These are phyloP conservation scores for Phyllachora maydis DNA, from an alignment of 2,329 filamentous ascomycete genomes.

Conservation along the genomic window DNA sequence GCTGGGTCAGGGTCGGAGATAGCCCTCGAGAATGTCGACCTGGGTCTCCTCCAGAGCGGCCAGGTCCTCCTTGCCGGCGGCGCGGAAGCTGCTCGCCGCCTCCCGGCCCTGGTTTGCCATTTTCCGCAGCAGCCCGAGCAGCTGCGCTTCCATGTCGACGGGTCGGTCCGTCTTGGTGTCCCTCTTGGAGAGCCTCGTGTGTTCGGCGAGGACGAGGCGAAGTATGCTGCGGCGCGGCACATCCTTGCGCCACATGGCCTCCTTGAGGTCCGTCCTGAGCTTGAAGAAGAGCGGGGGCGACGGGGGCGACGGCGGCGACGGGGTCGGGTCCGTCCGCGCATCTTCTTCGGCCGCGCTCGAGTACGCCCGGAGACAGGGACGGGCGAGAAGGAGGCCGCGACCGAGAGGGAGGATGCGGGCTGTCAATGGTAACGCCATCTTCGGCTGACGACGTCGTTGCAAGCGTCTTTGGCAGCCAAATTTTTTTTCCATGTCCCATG, in stretches of 20 bases:
- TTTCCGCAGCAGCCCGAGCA: slow-evolving; percentile 47
- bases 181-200: slow-evolving; percentile 55
- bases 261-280: slow-evolving; percentile 40
- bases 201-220: slow-evolving; percentile 45
- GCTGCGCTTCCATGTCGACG: slow-evolving; percentile 48
- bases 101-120: slow-evolving; percentile 34
- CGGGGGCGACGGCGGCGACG: too few species aligned
- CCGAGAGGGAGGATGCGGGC: too few species aligned
- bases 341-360: slow-evolving; percentile 14
- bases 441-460: too few species aligned
- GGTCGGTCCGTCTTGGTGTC: slow-evolving; percentile 52
- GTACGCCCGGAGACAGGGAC: slow-evolving; percentile 5
- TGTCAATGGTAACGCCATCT: too few species aligned
- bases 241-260: slow-evolving; percentile 45
- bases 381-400: background rate
- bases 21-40: slow-evolving; percentile 42
- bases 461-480: too few species aligned
- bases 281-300: slow-evolving; percentile 26
- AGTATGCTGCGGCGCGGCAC: slow-evolving; percentile 44
- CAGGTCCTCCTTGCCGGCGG: slow-evolving; percentile 44
- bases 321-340: too few species aligned
- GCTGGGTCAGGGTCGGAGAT: too few species aligned
- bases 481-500: too few species aligned
- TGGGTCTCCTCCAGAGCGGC: slow-evolving; percentile 50
- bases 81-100: slow-evolving; percentile 40